A percentile compares a stretch with the other conserved stretches of the same genome.
Conservation (phyloP, 148 eudicot genomes). For the Persicaria maculosa region DNA sequence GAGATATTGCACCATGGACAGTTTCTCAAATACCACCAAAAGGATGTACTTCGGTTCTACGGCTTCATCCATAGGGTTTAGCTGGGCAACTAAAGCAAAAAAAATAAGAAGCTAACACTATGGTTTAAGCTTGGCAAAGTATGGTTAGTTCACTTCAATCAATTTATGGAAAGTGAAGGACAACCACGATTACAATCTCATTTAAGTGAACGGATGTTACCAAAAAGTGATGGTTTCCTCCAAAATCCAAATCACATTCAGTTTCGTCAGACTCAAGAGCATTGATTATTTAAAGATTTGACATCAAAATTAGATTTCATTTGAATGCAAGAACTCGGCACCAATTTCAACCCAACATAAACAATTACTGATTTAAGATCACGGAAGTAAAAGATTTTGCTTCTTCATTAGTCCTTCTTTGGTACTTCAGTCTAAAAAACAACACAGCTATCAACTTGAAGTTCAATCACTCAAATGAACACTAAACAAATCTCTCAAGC, state of each 20-base stretch:
- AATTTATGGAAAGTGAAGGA: neutral
- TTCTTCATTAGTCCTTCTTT: neutral
- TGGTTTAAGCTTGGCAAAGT: neutral
- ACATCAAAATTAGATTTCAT: no score
- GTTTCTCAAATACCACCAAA: neutral
- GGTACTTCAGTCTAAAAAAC: neutral
- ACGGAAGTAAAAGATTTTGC: neutral
- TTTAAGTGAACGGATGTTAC: neutral
- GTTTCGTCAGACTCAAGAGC: neutral
- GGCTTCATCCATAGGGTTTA: neutral
- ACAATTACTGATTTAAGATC: neutral
- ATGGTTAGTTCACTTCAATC: neutral
- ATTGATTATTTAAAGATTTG: no score
- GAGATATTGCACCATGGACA: no score
- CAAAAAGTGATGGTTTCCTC: neutral
- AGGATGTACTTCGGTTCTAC: neutral
- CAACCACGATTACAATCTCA: neutral
- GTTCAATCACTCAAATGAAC: neutral
- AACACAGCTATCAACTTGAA: neutral
- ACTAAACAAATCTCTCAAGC: neutral
- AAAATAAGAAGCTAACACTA: neutral
- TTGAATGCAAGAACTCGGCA: no score
- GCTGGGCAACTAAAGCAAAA: neutral
- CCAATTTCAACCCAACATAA: neutral
- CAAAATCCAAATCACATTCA: neutral